Percentiles rank a stretch among this genome's conserved stretches.
Evolutionary conservation across 2,329 filamentous ascomycete species (phyloP).

Genomic region (Xylariaceae sp.): DNA sequence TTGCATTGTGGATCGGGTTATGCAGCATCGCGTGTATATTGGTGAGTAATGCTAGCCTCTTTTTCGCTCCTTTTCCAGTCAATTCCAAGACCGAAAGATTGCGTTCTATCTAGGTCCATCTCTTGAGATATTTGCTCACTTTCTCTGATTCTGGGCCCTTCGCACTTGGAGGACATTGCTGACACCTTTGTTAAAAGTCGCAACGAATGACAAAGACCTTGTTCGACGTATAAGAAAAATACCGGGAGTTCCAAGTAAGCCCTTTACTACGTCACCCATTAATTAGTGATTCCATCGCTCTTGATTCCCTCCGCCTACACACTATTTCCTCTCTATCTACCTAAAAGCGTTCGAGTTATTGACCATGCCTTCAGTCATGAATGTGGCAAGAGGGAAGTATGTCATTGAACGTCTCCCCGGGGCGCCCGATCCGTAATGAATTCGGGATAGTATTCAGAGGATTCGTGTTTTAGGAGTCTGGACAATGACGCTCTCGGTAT

Average conservation of each 20-base stretch:
- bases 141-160: background rate
- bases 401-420: conserved; percentile 88
- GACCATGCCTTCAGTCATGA: conserved; percentile 49
- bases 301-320: background rate
- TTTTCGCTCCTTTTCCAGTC: too few relatives aligned
- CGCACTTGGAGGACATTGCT: background rate
- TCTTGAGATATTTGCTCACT: background rate
- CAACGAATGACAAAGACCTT: conserved; percentile 66
- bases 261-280: background rate
- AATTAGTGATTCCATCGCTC: background rate
- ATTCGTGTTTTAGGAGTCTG: conserved; percentile 8
- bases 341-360: conserved; percentile 1
- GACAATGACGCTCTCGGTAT: conserved; percentile 3
- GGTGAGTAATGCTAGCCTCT: conserved; percentile 7
- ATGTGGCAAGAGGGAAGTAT: conserved; percentile 84
- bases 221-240: conserved; percentile 83
- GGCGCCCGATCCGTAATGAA: conserved; percentile 55
- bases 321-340: background rate
- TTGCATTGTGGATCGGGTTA: conserved; percentile 29
- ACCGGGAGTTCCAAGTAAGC: conserved; percentile 52
- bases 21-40: conserved; percentile 25
- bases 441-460: background rate
- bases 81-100: background rate
- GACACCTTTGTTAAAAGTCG: conserved; percentile 42
- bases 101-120: background rate